Evolutionary conservation across 192 early-diverging fungal species (phyloP).

Genomic region (Obelidium mucronatum): DNA sequence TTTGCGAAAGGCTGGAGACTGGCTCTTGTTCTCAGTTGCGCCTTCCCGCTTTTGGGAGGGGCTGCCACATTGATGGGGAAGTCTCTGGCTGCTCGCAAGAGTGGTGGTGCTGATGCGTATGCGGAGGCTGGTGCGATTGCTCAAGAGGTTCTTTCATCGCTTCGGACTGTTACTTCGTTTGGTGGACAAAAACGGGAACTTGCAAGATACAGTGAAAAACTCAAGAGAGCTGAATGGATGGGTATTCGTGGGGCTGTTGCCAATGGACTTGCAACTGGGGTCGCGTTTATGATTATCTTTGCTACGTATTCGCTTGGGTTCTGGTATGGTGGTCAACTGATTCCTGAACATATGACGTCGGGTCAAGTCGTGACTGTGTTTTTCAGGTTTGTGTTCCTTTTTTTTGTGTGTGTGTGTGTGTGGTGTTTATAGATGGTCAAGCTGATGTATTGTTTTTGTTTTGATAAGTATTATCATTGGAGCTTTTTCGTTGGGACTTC

Average conservation of each 20-base stretch:
- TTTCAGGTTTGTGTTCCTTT: slow-evolving; percentile 40
- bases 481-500: slow-evolving; percentile 52
- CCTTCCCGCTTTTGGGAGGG: slow-evolving; percentile 75
- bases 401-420: no score
- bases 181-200: slow-evolving; percentile 76
- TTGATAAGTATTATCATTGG: slow-evolving; percentile 52
- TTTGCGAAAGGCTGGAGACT: slow-evolving; percentile 78
- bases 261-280: slow-evolving; percentile 73
- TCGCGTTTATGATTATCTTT: slow-evolving; percentile 80
- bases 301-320: slow-evolving; percentile 80
- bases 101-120: slow-evolving; percentile 62
- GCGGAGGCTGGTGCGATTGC: slow-evolving; percentile 86
- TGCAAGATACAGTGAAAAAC: slow-evolving; percentile 64
- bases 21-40: slow-evolving; percentile 80
- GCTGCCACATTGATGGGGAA: slow-evolving; percentile 62
- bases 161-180: slow-evolving; percentile 91
- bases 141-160: slow-evolving; percentile 80
- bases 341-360: slow-evolving; percentile 54
- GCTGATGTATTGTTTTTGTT: slow-evolving; percentile 4
- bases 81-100: slow-evolving; percentile 44
- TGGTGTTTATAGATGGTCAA: not conserved
- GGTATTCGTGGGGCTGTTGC: slow-evolving; percentile 69
- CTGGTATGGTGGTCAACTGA: slow-evolving; percentile 80
- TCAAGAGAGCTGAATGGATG: slow-evolving; percentile 65
- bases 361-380: slow-evolving; percentile 57